These are phyloP conservation scores for Beauveria pseudobassiana DNA, from an alignment of 2,329 filamentous ascomycete species.

Conservation along the genomic window DNA sequence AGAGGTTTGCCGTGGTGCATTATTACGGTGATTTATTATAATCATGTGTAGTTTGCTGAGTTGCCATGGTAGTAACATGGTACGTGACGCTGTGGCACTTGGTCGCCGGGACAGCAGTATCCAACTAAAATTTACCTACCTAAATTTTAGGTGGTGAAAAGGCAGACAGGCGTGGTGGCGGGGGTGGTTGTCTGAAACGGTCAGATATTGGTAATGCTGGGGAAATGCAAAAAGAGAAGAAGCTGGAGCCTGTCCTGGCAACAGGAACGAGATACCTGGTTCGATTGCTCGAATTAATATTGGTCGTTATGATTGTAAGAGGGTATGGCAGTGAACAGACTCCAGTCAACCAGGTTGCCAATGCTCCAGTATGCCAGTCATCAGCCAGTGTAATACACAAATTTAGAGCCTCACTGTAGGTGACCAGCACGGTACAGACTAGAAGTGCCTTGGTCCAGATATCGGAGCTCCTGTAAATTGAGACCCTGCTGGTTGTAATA, in stretches of 20 bases:
- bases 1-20: neutral
- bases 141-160: no score
- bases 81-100: neutral
- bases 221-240: neutral
- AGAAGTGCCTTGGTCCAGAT: neutral
- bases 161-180: neutral
- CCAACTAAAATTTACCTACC: no score
- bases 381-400: no score
- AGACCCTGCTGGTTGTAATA: no score
- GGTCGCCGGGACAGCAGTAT: conserved; percentile 4
- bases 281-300: neutral
- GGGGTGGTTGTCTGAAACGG: neutral
- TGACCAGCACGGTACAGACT: neutral
- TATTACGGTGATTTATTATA: neutral
- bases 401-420: no score
- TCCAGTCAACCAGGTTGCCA: no score
- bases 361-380: no score
- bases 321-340: no score
- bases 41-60: neutral
- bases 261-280: neutral
- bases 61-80: neutral
- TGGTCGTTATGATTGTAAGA: no score
- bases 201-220: no score
- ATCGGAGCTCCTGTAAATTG: no score
- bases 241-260: neutral